phyloP scores from a whole-genome alignment of 371 early-diverging fungal genomes.

The Nosema muscidifuracis region DNA sequence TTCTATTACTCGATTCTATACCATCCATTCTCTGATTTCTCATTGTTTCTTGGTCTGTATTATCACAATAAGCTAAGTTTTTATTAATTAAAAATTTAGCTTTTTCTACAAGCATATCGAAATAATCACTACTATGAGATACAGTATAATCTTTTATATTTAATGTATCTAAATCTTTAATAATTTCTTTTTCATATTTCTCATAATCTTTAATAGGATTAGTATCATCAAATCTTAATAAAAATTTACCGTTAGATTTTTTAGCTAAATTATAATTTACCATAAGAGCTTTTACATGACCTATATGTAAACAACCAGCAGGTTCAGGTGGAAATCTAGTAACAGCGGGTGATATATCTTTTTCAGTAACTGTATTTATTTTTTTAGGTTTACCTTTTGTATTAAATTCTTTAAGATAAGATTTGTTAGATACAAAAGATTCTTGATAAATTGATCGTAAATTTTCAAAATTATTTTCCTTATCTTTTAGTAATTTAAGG shows the following conservation, averaged over 20 bases:
- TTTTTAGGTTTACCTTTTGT: slow-evolving; percentile 23
- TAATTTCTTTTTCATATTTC: slow-evolving; percentile 56
- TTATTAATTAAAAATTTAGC: slow-evolving; percentile 78
- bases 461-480: slow-evolving; percentile 23
- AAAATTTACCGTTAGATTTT: slow-evolving; percentile 78
- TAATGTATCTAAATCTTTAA: slow-evolving; percentile 58
- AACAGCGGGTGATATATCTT: slow-evolving; percentile 60
- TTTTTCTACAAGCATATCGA: slow-evolving; percentile 75
- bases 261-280: slow-evolving; percentile 92
- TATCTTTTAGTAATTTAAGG: slow-evolving; percentile 35
- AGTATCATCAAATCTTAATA: slow-evolving; percentile 98
- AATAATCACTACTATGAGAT: slow-evolving; percentile 88
- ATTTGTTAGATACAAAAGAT: slow-evolving; percentile 32
- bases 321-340: slow-evolving; percentile 98
- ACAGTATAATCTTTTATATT: slow-evolving; percentile 74
- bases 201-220: slow-evolving; percentile 93
- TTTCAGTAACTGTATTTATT: slow-evolving; percentile 46
- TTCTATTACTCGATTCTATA: slow-evolving; percentile 76
- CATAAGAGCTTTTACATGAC: slow-evolving; percentile 96
- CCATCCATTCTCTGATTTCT: slow-evolving; percentile 79
- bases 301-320: slow-evolving; percentile 91
- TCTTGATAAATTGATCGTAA: slow-evolving; percentile 40
- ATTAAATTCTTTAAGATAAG: slow-evolving; percentile 52
- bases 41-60: slow-evolving; percentile 82
- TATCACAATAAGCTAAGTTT: slow-evolving; percentile 89